Evolutionary conservation across 2,329 filamentous ascomycete species (phyloP).

Genomic region (Colletotrichum sp.): DNA sequence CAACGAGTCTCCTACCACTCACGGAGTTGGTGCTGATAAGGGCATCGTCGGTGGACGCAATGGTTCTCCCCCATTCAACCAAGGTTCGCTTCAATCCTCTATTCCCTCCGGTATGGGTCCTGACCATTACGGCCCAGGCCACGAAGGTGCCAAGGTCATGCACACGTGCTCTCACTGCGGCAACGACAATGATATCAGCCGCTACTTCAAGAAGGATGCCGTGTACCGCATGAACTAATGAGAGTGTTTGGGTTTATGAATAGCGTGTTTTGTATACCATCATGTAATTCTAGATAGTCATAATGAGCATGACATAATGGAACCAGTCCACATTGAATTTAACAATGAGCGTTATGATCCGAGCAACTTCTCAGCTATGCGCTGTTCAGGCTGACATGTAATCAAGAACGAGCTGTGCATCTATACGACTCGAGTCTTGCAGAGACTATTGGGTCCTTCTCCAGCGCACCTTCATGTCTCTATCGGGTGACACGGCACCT

Average conservation of each 20-base stretch:
- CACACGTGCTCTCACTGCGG: constrained; percentile 20
- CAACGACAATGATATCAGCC: constrained; percentile 23
- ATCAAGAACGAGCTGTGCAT: neutral
- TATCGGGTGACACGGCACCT: neutral
- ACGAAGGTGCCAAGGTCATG: constrained; percentile 22
- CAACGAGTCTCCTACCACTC: neutral
- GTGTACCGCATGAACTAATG: constrained; percentile 18
- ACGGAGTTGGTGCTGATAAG: neutral
- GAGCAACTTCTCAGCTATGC: neutral
- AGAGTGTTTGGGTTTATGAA: neutral
- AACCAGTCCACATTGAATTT: neutral
- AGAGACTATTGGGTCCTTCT: neutral
- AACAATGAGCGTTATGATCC: neutral
- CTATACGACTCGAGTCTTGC: neutral
- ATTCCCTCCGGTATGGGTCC: constrained; percentile 15
- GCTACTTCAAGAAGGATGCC: constrained; percentile 24
- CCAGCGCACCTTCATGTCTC: neutral
- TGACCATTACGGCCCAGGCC: constrained; percentile 22
- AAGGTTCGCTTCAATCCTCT: neutral
- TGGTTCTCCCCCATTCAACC: constrained; percentile 7
- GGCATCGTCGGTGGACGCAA: neutral
- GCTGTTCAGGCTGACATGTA: neutral
- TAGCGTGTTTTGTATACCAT: neutral
- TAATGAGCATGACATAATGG: constrained; percentile 4
- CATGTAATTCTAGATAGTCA: neutral